Evolutionary conservation across 2,329 filamentous ascomycete species (phyloP).

Genomic region (Diaporthe destruens): DNA sequence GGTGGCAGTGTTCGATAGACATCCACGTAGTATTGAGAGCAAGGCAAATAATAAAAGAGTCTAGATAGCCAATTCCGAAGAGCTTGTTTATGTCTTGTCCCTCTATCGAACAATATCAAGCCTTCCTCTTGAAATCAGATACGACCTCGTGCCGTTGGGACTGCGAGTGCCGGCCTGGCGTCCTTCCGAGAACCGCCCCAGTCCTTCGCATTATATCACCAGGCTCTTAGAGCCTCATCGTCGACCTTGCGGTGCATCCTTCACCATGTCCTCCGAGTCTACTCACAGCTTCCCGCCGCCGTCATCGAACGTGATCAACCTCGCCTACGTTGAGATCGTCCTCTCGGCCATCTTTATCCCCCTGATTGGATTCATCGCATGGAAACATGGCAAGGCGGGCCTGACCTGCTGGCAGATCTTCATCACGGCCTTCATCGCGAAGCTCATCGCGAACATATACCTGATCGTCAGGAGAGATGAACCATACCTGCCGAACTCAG

Average conservation of each 20-base stretch:
- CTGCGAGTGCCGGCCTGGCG: conserved; percentile 4
- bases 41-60: conserved; percentile 18
- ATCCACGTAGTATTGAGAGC: background rate
- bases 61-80: conserved; percentile 7
- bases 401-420: conserved; percentile 51
- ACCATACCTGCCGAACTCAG: conserved; percentile 43
- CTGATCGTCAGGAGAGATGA: conserved; percentile 45
- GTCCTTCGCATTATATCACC: background rate
- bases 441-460: conserved; percentile 47
- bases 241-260: background rate
- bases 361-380: conserved; percentile 44
- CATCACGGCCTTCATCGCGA: conserved; percentile 44
- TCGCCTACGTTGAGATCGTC: conserved; percentile 45
- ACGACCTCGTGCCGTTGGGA: background rate
- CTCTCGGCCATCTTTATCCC: conserved; percentile 44
- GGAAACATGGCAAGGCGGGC: conserved; percentile 48
- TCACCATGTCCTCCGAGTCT: conserved; percentile 23
- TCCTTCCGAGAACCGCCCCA: background rate
- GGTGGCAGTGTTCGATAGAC: background rate
- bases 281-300: background rate
- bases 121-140: background rate
- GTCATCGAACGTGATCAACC: conserved; percentile 38
- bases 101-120: background rate
- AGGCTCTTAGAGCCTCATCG: background rate
- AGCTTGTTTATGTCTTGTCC: background rate